Percentiles rank a stretch among this genome's conserved stretches.
phyloP scores from a whole-genome alignment of 176 grass and related monocot genomes.

The Echinochloa phyllopogon region DNA sequence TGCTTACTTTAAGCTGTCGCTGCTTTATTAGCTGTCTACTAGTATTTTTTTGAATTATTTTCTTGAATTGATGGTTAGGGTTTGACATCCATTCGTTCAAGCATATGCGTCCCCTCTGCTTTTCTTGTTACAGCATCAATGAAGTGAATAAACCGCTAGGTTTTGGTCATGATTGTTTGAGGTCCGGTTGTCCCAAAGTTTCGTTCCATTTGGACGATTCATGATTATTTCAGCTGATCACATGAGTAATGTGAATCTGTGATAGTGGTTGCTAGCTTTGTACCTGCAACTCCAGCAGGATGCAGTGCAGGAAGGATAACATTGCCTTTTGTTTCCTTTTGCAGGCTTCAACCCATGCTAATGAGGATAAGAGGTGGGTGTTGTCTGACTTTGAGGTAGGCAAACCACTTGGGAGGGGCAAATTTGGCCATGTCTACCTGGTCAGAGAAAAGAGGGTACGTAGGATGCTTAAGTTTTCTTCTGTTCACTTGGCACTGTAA shows the following conservation, averaged over 20 bases:
- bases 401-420: slow-evolving; percentile 89
- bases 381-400: slow-evolving; percentile 86
- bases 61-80: background rate
- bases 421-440: slow-evolving; percentile 94
- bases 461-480: background rate
- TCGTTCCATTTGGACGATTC: background rate
- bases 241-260: no score
- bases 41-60: background rate
- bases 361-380: slow-evolving; percentile 78
- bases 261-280: background rate
- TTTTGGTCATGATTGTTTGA: background rate
- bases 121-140: background rate
- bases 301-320: background rate
- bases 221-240: background rate
- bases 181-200: background rate
- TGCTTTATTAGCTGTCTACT: background rate
- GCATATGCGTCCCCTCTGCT: background rate
- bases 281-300: background rate
- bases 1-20: background rate
- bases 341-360: slow-evolving; percentile 42
- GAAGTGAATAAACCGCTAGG: background rate
- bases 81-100: background rate
- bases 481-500: background rate
- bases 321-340: slow-evolving; percentile 6
- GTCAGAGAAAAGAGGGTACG: slow-evolving; percentile 89